Percentiles rank a stretch among this genome's conserved stretches.
Evolutionary conservation across 2,329 filamentous ascomycete species (phyloP).

Genomic region (Tolypocladium cylindrosporum): DNA sequence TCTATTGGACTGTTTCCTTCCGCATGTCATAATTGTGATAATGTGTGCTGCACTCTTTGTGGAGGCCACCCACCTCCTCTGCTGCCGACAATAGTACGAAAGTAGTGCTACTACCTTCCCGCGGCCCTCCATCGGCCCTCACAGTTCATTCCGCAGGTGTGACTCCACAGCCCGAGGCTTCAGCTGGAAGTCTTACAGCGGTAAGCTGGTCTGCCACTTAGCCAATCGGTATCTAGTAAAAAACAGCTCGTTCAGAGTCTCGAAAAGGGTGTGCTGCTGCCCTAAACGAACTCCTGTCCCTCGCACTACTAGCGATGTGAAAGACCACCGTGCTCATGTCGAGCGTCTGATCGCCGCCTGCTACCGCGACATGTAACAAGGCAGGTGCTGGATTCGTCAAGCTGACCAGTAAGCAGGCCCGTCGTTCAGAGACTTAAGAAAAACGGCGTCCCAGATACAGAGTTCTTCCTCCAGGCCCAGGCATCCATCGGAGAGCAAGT

Average conservation of each 20-base stretch:
- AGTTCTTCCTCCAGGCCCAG: constrained; percentile 52
- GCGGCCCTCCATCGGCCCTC: no score
- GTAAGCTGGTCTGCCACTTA: no score
- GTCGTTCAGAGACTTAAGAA: constrained; percentile 20
- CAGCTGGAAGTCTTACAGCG: no score
- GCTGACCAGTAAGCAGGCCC: constrained; percentile 20
- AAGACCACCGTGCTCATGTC: constrained; percentile 53
- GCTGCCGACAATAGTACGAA: no score
- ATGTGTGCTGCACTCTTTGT: no score
- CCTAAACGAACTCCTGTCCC: constrained; percentile 44
- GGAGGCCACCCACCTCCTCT: no score
- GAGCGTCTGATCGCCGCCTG: constrained; percentile 53
- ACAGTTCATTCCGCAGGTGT: no score
- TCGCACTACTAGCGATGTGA: constrained; percentile 55
- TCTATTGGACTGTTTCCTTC: no score
- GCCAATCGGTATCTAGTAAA: no score
- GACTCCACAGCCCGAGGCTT: no score
- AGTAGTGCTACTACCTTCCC: no score
- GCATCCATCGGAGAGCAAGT: constrained; percentile 19
- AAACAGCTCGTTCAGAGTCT: constrained; percentile 36
- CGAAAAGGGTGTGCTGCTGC: constrained; percentile 47
- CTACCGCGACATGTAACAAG: constrained; percentile 61
- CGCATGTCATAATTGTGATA: no score
- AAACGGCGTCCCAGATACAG: constrained; percentile 51
- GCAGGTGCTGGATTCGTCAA: constrained; percentile 36